Conservation (phyloP, 2,329 filamentous ascomycete species). For the Trichophyton equinum region DNA sequence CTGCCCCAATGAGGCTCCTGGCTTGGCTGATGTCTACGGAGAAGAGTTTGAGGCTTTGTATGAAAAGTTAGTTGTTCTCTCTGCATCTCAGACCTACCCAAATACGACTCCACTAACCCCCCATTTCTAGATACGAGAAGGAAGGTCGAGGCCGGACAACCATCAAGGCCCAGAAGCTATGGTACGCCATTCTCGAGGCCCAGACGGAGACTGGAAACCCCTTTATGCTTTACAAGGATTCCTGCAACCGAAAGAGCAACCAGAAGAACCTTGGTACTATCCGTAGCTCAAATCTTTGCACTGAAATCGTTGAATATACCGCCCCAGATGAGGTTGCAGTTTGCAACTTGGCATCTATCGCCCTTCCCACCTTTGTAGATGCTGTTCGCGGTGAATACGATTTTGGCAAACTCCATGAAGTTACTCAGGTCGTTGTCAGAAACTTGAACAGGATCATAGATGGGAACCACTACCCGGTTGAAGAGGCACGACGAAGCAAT, state of each 20-base stretch:
- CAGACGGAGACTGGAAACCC: slow-evolving; percentile 98
- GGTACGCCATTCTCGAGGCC: slow-evolving; percentile 95
- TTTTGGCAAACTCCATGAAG: slow-evolving; percentile 93
- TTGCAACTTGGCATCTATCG: slow-evolving; percentile 91
- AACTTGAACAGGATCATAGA: slow-evolving; percentile 99
- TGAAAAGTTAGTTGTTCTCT: slow-evolving; percentile 40
- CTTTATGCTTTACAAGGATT: slow-evolving; percentile 99
- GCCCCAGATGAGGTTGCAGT: slow-evolving; percentile 97
- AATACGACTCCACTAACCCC: slow-evolving; percentile 8
- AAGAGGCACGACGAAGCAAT: slow-evolving; percentile 88
- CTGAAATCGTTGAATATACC: slow-evolving; percentile 95
- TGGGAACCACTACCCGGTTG: slow-evolving; percentile 95
- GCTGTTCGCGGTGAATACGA: slow-evolving; percentile 74
- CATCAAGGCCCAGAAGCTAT: slow-evolving; percentile 95
- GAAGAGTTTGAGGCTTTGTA: slow-evolving; percentile 95
- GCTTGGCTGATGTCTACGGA: slow-evolving; percentile 89
- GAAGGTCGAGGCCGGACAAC: slow-evolving; percentile 81
- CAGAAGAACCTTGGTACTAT: slow-evolving; percentile 99
- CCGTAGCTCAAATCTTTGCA: slow-evolving; percentile 96
- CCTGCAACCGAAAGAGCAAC: slow-evolving; percentile 98
- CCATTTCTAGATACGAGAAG: slow-evolving; percentile 58
- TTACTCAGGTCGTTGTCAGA: slow-evolving; percentile 78
- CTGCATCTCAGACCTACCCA: neutral
- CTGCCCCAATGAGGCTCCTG: slow-evolving; percentile 93
- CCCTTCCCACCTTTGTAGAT: slow-evolving; percentile 83